phyloP scores from a whole-genome alignment of 78 protist genomes.

The Paratrimastix pyriformis region DNA sequence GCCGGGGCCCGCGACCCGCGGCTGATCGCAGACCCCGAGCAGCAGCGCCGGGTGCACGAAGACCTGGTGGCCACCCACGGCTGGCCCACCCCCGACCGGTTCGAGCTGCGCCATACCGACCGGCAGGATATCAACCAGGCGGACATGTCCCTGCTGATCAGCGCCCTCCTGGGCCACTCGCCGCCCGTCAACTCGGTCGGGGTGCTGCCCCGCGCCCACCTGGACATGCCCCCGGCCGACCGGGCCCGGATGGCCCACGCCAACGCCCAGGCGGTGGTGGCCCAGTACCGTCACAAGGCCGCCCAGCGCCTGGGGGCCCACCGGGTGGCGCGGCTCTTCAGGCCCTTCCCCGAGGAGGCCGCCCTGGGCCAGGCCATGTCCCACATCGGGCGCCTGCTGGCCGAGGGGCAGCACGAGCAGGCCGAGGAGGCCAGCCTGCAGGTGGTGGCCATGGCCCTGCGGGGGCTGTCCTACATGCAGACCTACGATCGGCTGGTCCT shows the following conservation, averaged over 20 bases:
- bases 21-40: background rate
- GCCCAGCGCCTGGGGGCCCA: too few species aligned
- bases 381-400: too few species aligned
- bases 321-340: too few species aligned
- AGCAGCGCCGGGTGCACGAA: background rate
- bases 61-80: background rate
- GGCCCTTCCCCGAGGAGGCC: too few species aligned
- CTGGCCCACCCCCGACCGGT: background rate
- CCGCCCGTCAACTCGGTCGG: conserved; percentile 64
- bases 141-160: too few species aligned
- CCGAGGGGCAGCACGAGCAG: too few species aligned
- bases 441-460: conserved; percentile 21
- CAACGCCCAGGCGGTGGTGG: conserved; percentile 48
- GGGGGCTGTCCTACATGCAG: conserved; percentile 54
- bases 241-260: conserved; percentile 29
- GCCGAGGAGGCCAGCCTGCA: too few species aligned
- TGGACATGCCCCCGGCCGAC: conserved; percentile 15
- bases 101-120: background rate
- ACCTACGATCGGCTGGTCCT: conserved; percentile 60
- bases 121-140: too few species aligned
- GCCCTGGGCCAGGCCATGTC: too few species aligned
- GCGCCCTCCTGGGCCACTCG: too few species aligned
- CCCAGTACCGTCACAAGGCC: conserved; percentile 32
- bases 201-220: conserved; percentile 51
- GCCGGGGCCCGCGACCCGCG: conserved; percentile 53